Percentiles rank a stretch among this genome's conserved stretches.
These are phyloP conservation scores for Cladophialophora carrionii DNA, from an alignment of 2,329 filamentous ascomycete species.

Conservation along the genomic window DNA sequence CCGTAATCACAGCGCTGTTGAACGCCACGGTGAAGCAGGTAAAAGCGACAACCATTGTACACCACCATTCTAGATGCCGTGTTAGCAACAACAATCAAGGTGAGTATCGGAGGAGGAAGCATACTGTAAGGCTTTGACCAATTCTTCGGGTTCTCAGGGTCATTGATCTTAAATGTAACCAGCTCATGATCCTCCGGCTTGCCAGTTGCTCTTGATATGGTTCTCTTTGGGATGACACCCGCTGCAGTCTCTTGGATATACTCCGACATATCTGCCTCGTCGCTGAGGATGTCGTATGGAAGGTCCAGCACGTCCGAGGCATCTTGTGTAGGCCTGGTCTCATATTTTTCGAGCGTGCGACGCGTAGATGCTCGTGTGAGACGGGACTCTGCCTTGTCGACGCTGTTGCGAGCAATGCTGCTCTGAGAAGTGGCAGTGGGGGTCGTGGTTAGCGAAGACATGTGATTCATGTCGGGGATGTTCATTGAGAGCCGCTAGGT, in stretches of 20 bases:
- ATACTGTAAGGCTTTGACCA: constrained; percentile 76
- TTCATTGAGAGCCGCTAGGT: constrained; percentile 6
- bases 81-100: constrained; percentile 6
- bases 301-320: constrained; percentile 58
- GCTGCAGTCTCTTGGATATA: constrained; percentile 64
- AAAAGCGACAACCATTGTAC: constrained; percentile 79
- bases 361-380: constrained; percentile 33
- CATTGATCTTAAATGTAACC: constrained; percentile 71
- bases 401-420: background rate
- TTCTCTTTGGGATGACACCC: constrained; percentile 64
- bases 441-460: constrained; percentile 13
- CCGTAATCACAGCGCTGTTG: constrained; percentile 74
- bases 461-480: background rate
- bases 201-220: constrained; percentile 59
- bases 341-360: constrained; percentile 33
- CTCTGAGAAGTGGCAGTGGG: constrained; percentile 6
- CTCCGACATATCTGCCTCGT: constrained; percentile 66
- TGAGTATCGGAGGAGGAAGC: constrained; percentile 52
- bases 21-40: constrained; percentile 77
- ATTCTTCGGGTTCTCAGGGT: constrained; percentile 82
- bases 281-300: constrained; percentile 66
- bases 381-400: constrained; percentile 27
- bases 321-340: constrained; percentile 37
- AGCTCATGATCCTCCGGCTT: constrained; percentile 61
- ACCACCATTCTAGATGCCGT: constrained; percentile 42